Evolutionary conservation across 805 yeast species (phyloP).

Genomic region (Kurtzmaniella cleridarum): DNA sequence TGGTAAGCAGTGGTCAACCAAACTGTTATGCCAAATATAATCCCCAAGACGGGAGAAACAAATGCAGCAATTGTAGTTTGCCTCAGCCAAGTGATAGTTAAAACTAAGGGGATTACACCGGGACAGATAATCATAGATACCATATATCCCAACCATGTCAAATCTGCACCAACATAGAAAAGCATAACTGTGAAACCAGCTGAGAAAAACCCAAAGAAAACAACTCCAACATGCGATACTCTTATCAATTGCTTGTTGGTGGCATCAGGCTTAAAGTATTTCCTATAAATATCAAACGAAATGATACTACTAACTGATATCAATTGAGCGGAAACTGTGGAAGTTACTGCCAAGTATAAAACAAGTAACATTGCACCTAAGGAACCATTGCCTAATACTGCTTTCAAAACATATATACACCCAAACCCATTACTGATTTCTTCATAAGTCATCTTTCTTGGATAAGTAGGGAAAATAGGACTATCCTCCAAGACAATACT

Average conservation of each 20-base stretch:
- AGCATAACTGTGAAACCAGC: slow-evolving; percentile 35
- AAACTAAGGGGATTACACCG: slow-evolving; percentile 32
- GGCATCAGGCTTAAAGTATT: slow-evolving; percentile 38
- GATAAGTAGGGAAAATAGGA: slow-evolving; percentile 27
- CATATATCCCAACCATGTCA: slow-evolving; percentile 30
- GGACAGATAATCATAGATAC: slow-evolving; percentile 32
- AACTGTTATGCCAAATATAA: slow-evolving; percentile 20
- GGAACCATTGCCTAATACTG: slow-evolving; percentile 26
- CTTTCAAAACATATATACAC: slow-evolving; percentile 24
- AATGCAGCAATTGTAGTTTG: slow-evolving; percentile 24
- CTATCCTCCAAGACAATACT: slow-evolving; percentile 21
- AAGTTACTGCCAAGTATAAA: slow-evolving; percentile 35
- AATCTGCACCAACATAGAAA: slow-evolving; percentile 23
- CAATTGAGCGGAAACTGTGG: slow-evolving; percentile 37
- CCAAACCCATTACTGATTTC: slow-evolving; percentile 28
- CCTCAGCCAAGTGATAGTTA: slow-evolving; percentile 29
- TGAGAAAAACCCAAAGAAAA: slow-evolving; percentile 29
- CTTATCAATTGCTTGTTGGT: slow-evolving; percentile 35
- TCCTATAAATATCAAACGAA: slow-evolving; percentile 44
- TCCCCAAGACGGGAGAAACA: slow-evolving; percentile 26
- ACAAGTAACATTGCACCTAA: slow-evolving; percentile 28
- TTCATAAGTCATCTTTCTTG: slow-evolving; percentile 19
- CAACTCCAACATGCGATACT: slow-evolving; percentile 39
- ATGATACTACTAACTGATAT: slow-evolving; percentile 35
- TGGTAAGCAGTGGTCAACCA: slow-evolving; percentile 28